These are phyloP conservation scores for Cladosporium sp. DNA, from an alignment of 2,329 filamentous ascomycete species.

Conservation along the genomic window DNA sequence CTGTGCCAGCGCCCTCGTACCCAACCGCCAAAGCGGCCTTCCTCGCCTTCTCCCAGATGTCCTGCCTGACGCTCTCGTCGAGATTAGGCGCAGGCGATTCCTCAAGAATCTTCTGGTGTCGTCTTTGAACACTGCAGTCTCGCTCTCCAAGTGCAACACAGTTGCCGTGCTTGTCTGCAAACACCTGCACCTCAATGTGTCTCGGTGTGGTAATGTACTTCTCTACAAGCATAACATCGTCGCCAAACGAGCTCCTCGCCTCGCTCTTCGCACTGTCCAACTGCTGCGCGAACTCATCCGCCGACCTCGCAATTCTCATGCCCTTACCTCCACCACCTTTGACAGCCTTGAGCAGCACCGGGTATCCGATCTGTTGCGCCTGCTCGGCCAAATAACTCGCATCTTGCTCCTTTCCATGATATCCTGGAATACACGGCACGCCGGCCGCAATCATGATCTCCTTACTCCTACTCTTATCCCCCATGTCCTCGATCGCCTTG, in stretches of 20 bases:
- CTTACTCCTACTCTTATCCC: slow-evolving; percentile 87
- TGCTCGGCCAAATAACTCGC: slow-evolving; percentile 62
- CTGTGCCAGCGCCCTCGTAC: slow-evolving; percentile 66
- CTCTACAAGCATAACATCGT: slow-evolving; percentile 67
- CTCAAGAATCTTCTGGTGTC: slow-evolving; percentile 67
- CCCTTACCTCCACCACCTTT: slow-evolving; percentile 69
- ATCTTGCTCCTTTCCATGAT: slow-evolving; percentile 84
- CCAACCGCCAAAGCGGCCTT: slow-evolving; percentile 63
- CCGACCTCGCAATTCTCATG: slow-evolving; percentile 62
- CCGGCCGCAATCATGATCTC: slow-evolving; percentile 96
- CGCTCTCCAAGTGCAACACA: slow-evolving; percentile 64
- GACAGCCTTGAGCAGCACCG: slow-evolving; percentile 65
- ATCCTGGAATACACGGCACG: slow-evolving; percentile 93
- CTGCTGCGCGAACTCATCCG: slow-evolving; percentile 61
- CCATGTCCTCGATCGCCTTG: slow-evolving; percentile 78
- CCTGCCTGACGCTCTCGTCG: slow-evolving; percentile 59
- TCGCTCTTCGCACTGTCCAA: slow-evolving; percentile 65
- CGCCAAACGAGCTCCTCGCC: slow-evolving; percentile 63
- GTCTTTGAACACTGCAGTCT: slow-evolving; percentile 65
- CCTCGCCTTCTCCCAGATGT: slow-evolving; percentile 65
- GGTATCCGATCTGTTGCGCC: slow-evolving; percentile 70
- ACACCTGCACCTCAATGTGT: slow-evolving; percentile 68
- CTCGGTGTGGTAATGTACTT: slow-evolving; percentile 67
- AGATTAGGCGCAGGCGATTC: slow-evolving; percentile 66
- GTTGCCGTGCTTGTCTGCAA: slow-evolving; percentile 65